Percentiles rank a stretch among this genome's conserved stretches.
Conservation (phyloP, 2,329 filamentous ascomycete genomes). For the Phaeosphaeria sp. region DNA sequence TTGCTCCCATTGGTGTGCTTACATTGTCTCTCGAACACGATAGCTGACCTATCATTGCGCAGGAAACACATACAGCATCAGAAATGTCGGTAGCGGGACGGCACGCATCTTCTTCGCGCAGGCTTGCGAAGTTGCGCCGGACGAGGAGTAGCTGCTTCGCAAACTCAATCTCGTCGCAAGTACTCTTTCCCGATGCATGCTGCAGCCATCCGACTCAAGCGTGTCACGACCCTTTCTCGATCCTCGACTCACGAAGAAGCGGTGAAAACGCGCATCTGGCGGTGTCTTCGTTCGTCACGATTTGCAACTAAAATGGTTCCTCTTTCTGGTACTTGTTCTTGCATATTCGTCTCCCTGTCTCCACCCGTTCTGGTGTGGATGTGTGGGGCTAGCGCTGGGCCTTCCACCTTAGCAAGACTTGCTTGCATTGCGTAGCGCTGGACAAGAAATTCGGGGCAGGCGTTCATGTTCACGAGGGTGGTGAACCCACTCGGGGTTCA, state of each 20-base stretch:
- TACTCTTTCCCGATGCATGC: background rate
- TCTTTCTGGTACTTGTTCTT: background rate
- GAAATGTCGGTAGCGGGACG: constrained; percentile 75
- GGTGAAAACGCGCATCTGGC: constrained; percentile 23
- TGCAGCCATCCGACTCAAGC: background rate
- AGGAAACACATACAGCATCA: constrained; percentile 95
- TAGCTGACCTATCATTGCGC: constrained; percentile 7
- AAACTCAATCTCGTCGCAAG: background rate
- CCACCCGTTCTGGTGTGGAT: constrained; percentile 5
- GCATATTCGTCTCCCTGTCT: background rate
- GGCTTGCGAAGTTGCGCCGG: constrained; percentile 66
- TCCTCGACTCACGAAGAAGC: constrained; percentile 8
- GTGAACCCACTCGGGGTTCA: constrained; percentile 7
- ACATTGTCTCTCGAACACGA: background rate
- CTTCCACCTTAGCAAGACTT: background rate
- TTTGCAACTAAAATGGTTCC: background rate
- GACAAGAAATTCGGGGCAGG: background rate
- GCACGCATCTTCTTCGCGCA: constrained; percentile 93
- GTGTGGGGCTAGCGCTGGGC: constrained; percentile 5
- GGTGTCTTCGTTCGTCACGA: constrained; percentile 13
- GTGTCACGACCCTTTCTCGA: background rate
- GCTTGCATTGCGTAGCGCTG: constrained; percentile 1
- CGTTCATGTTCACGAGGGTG: background rate
- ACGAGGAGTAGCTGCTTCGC: constrained; percentile 18
- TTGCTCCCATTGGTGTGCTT: constrained; percentile 1